Evolutionary conservation across 225 moss, liverwort and hornwort species (phyloP), one percentile per base, ranked within the genome.

Genomic region (Physcomitrellopsis africana): DNA sequence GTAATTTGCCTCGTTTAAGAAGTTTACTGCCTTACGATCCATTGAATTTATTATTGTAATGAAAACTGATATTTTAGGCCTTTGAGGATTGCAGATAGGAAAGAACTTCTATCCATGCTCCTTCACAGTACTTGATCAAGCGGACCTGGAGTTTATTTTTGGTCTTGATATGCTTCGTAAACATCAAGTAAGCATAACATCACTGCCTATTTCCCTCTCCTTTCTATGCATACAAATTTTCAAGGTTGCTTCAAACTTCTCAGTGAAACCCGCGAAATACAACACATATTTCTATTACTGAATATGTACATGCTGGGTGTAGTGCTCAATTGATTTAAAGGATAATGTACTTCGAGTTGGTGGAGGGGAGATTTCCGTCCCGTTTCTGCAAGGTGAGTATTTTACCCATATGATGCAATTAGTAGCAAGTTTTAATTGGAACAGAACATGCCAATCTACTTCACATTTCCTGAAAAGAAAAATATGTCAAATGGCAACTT

Each of bases 81-180:
- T 23, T 67, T 70, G 66, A 41, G 12, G 14, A 19, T 55, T 77
- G 71, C 91, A 97, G 97, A 99, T 99, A 69, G 97, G 97, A 44
- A 74, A 58, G 74, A 94, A 92, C 73, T 94, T 94, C 71, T 99
- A 94, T 63, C 94, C 97, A 8, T 99, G 97, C 76, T 94, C 97
- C 63, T 99, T 99, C 81, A 99, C 90, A 55, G 97, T 99, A 69
- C 92, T 99, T 69, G 97, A 99, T 70, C 97, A 99, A 68, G 90
- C 94, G 65, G 92, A 99, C 81, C 64, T 99, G 65, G 97, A 99
- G 76, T 99, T 99, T 68, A 99, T 99, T 70, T 99, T 94, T 76
- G 97, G 97, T 41, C 86, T 99, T 22, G 97, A 99, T 60, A 99
- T 99, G 97, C 92, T 99, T 68, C 94, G 94, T 48, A 99, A 99